Evolutionary conservation across 2,329 filamentous ascomycete species (phyloP), one percentile per base, ranked within the genome.

Genomic region (Trichoderma cornu-damae): DNA sequence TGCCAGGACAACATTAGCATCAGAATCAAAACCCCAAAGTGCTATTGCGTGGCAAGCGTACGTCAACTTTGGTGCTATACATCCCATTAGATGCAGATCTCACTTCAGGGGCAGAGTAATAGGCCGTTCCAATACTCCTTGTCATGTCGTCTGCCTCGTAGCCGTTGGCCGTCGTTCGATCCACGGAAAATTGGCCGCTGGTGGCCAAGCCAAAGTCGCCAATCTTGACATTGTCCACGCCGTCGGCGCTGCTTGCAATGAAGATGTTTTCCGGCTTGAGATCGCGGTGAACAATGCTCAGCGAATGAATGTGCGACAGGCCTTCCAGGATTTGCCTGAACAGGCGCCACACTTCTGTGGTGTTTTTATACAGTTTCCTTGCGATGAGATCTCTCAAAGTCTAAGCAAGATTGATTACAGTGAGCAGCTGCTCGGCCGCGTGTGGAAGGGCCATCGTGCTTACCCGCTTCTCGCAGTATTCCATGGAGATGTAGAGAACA

Each of bases 251-350:
- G 37, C 78, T 76, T 34, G 77, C 78, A 62, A 99, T 95, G 73
- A 99, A 99, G 28, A 99, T 87, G 63, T 99, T 99, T 68, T 97
- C 94, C 0, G 94, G 94, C 69, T 99, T 99, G 26, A 99, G 78
- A 70, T 99, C 94, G 7, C 94, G 87, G 70, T 99, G 94, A 12
- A 97, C 94, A 62, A 99, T 96, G 49, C 89, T 91, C 59, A 93
- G 81, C 9, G 86, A 83, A 70, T 99, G 94, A 42, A 99, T 94
- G 69, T 97, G 90, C 12, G 84, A 86, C 38, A 99, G 74, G 0
- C 93, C 94, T 70, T 97, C 92, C 4, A 97, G 76, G 9, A 97
- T 86, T 66, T 97, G 93, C 30, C 93, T 85, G 63, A 97, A 92
- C 4, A 97, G 77, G 28, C 91, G 85, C 94, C 94, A 99, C 14